These are phyloP conservation scores for Coniella vitis DNA, from an alignment of 2,329 filamentous ascomycete genomes.

Conservation along the genomic window DNA sequence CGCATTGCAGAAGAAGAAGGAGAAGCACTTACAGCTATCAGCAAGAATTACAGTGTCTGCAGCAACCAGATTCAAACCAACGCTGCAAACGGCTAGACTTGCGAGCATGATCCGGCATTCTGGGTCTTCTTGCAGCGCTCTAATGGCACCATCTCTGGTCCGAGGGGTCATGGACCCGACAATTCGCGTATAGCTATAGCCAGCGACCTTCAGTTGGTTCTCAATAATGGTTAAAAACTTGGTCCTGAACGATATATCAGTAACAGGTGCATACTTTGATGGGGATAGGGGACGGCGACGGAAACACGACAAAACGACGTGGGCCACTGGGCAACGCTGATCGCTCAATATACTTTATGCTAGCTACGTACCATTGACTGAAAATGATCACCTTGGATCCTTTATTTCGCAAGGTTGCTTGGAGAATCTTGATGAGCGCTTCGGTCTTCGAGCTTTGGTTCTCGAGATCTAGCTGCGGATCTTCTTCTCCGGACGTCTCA, in stretches of 20 bases:
- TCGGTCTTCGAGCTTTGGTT: slow-evolving; percentile 77
- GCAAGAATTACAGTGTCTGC: slow-evolving; percentile 80
- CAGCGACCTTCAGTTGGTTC: slow-evolving; percentile 53
- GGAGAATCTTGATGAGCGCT: slow-evolving; percentile 67
- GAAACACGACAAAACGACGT: background rate
- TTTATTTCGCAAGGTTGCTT: slow-evolving; percentile 57
- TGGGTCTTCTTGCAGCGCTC: slow-evolving; percentile 59
- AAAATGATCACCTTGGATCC: slow-evolving; percentile 66
- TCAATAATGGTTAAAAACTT: slow-evolving; percentile 68
- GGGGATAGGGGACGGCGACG: background rate
- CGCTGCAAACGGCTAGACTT: slow-evolving; percentile 73
- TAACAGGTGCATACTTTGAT: background rate
- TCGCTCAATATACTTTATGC: background rate
- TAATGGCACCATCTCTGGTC: slow-evolving; percentile 65
- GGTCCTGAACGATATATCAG: slow-evolving; percentile 30
- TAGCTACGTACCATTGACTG: slow-evolving; percentile 53
- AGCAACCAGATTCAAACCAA: slow-evolving; percentile 78
- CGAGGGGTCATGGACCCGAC: slow-evolving; percentile 72
- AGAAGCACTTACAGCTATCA: slow-evolving; percentile 55
- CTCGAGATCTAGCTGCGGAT: slow-evolving; percentile 50
- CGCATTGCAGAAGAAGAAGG: too few species aligned
- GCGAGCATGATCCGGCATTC: slow-evolving; percentile 71
- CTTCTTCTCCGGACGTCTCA: slow-evolving; percentile 42
- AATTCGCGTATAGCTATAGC: slow-evolving; percentile 62
- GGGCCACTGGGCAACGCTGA: too few species aligned